A percentile compares a stretch with the other conserved stretches of the same genome.
Conservation (phyloP, 768 basidiomycete species). For the Hypholoma sublateritium region DNA sequence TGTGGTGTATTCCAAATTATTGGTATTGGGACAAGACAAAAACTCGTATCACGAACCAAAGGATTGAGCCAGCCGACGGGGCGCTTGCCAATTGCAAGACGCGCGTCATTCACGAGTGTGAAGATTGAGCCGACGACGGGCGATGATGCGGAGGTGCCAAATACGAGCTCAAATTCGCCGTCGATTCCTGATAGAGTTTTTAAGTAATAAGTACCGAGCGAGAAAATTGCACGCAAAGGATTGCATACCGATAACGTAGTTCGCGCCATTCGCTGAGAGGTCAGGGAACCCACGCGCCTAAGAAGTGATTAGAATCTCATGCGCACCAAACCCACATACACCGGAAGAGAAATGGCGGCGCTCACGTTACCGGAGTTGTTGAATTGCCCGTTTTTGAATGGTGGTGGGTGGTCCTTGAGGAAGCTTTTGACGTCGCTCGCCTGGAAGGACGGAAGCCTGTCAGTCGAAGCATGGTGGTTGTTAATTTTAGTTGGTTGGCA, state of each 20-base stretch:
- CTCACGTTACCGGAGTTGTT: conserved; percentile 45
- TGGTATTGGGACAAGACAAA: background rate
- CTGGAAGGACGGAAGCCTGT: conserved; percentile 42
- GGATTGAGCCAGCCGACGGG: conserved; percentile 54
- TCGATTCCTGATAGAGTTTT: conserved; percentile 27
- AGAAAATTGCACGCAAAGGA: background rate
- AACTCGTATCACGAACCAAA: conserved; percentile 21
- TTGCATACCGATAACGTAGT: conserved; percentile 35
- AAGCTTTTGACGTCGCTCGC: conserved; percentile 37
- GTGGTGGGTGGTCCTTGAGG: conserved; percentile 37
- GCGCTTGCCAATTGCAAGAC: conserved; percentile 39
- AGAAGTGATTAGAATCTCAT: background rate
- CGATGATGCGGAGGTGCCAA: conserved; percentile 50
- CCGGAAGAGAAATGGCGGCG: background rate
- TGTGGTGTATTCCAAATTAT: background rate
- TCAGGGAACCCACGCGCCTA: conserved; percentile 53
- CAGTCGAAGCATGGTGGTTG: background rate
- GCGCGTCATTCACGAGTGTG: conserved; percentile 53
- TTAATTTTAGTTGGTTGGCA: background rate
- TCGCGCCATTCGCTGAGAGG: conserved; percentile 51
- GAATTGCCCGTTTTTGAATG: conserved; percentile 39
- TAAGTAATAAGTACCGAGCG: background rate
- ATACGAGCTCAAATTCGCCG: conserved; percentile 38
- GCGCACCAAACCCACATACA: too few relatives aligned
- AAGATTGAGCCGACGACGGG: conserved; percentile 52